Percentiles rank a stretch among this genome's conserved stretches.
These are phyloP conservation scores for Hemileia vastatrix DNA, from an alignment of 1,284 basidiomycete genomes.

Conservation along the genomic window DNA sequence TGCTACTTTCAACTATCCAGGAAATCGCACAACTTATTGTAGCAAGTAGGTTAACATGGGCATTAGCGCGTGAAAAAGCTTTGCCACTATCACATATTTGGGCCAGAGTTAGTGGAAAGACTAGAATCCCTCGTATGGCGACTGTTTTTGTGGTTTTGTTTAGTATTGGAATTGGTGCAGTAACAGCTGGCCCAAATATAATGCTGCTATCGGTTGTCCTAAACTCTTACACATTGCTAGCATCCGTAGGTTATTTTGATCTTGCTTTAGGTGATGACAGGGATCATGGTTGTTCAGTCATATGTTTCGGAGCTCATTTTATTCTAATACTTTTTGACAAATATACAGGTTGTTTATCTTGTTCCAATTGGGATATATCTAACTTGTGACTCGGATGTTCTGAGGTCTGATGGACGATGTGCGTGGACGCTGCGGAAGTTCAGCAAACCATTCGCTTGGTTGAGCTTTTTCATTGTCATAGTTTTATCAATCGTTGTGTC, in stretches of 20 bases:
- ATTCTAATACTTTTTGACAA: not conserved
- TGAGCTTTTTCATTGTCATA: not conserved
- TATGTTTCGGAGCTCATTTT: not conserved
- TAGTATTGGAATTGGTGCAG: not conserved
- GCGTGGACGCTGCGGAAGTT: slow-evolving; percentile 9
- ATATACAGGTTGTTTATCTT: slow-evolving; percentile 10
- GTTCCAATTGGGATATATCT: slow-evolving; percentile 11
- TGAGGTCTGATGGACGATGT: slow-evolving; percentile 10
- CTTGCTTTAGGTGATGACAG: too few species aligned
- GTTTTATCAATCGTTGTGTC: not conserved
- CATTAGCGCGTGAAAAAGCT: slow-evolving; percentile 19
- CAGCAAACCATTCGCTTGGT: slow-evolving; percentile 7
- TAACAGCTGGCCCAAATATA: not conserved
- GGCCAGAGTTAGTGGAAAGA: not conserved
- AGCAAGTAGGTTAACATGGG: slow-evolving; percentile 20
- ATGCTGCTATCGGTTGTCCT: too few species aligned
- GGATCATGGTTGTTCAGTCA: not conserved
- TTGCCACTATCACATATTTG: slow-evolving; percentile 5
- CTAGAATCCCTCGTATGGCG: slow-evolving; percentile 9
- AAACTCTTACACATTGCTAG: too few species aligned
- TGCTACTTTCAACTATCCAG: too few species aligned
- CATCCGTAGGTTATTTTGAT: too few species aligned
- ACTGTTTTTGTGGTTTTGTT: slow-evolving; percentile 3
- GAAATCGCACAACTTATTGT: slow-evolving; percentile 15
- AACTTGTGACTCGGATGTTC: slow-evolving; percentile 7